These are phyloP conservation scores for Rhizodiscina lignyota DNA, from an alignment of 495 filamentous ascomycete species.

Conservation along the genomic window DNA sequence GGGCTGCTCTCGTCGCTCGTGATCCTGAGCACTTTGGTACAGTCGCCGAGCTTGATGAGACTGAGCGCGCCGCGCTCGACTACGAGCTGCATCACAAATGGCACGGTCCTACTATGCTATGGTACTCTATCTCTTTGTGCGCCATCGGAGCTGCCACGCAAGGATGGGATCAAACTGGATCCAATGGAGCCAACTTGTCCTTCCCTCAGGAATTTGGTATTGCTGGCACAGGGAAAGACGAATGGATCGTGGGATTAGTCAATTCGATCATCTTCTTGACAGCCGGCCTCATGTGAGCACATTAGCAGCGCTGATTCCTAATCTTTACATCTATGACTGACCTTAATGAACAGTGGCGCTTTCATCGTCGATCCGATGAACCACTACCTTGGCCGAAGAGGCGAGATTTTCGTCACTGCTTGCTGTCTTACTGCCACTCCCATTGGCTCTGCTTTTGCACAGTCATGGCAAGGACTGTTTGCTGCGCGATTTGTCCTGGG, in stretches of 20 bases:
- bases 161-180: constrained; percentile 20
- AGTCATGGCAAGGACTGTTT: constrained; percentile 36
- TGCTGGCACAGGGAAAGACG: constrained; percentile 1
- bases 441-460: constrained; percentile 47
- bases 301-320: not conserved
- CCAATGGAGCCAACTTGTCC: constrained; percentile 21
- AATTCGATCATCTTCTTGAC: too few relatives aligned
- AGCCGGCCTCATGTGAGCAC: not conserved
- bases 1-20: constrained; percentile 34
- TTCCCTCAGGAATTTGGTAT: constrained; percentile 13
- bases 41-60: constrained; percentile 27
- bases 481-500: constrained; percentile 36
- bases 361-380: constrained; percentile 47
- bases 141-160: constrained; percentile 59
- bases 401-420: constrained; percentile 49
- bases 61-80: constrained; percentile 25
- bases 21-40: constrained; percentile 23
- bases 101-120: constrained; percentile 45
- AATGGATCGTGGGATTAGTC: constrained; percentile 27
- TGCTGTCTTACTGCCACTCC: constrained; percentile 44
- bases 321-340: constrained; percentile 1
- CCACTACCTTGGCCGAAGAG: constrained; percentile 44
- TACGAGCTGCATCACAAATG: too few relatives aligned
- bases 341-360: constrained; percentile 19
- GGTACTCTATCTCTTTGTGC: constrained; percentile 51